Base-by-base conservation (phyloP, 1,284 basidiomycete species). In the Trametes hirsuta region DNA sequence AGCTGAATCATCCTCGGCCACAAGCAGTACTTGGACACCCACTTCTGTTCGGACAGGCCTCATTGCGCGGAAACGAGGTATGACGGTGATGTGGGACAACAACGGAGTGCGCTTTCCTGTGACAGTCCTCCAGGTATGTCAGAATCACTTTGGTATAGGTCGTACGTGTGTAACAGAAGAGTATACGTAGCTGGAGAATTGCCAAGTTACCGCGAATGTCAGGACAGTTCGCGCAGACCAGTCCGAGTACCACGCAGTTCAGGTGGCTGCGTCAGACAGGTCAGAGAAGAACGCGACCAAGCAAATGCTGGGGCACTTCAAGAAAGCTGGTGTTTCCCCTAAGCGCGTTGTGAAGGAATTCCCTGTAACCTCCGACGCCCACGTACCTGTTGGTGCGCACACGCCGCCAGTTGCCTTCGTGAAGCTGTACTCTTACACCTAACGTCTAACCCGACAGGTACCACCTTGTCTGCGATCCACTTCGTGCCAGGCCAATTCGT, bases 401-500 rank as follows among this genome's bases (percentile, higher is more conserved):
- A 52, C 18, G n/a, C 45, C 41, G 36, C 41, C 55, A 25, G 36
- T 14, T 41, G 44, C 46, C 6, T 52, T 36, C 24, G 15, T 14
- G 15, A 14, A 36, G 15, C 58, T 54, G 55, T 65, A 24, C 49
- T 14, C 21, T 59, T 56, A 36, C 58, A 34, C 25, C 11, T 1
- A 37, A 53, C 14, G 4, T 30, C 11, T 1, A 35, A 53, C 14
- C 4, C 30, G 44, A 44, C 66, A 94, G 94, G 97, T 25, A 96
- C 96, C 0, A 88, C 86, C 15, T 74, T 99, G 30, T 95, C 93
- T 53, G 95, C 95, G 0, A 84, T 91, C 44, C 97, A 99, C 77
- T 99, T 98, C 72, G 97, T 99, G 14, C 97, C 97, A 0, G 97
- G 97, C 0, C 97, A 99, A 75, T 94, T 85, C 74, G 94, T 99